Evolutionary conservation across 2,329 filamentous ascomycete species (phyloP).

Genomic region (Didymella segeticola): DNA sequence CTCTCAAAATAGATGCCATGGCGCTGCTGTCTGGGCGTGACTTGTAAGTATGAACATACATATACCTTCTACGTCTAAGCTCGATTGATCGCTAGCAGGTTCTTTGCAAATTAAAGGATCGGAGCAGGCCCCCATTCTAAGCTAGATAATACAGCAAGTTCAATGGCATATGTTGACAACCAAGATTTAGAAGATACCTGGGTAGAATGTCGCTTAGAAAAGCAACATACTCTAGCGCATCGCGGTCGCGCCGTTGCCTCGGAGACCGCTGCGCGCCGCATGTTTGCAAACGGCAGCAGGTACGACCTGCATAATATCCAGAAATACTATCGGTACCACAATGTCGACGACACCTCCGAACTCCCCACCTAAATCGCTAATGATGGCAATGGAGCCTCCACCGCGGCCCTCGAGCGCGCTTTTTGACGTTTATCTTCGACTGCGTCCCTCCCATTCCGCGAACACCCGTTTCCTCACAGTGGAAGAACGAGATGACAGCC

Average conservation of each 20-base stretch:
- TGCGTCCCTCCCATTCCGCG: constrained; percentile 59
- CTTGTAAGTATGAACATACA: no score
- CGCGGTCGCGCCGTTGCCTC: constrained; percentile 8
- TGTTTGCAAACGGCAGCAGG: constrained; percentile 17
- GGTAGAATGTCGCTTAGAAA: no score
- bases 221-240: constrained; percentile 3
- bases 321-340: constrained; percentile 1
- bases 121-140: no score
- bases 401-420: constrained; percentile 59
- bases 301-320: constrained; percentile 14
- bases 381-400: constrained; percentile 47
- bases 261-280: constrained; percentile 1
- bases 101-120: no score
- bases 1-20: no score
- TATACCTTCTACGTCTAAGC: no score
- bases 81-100: no score
- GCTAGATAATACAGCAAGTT: no score
- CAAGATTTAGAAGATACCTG: no score
- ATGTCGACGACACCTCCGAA: constrained; percentile 17
- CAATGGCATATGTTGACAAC: no score
- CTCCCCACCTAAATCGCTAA: constrained; percentile 12
- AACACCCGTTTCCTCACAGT: constrained; percentile 75
- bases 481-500: constrained; percentile 58
- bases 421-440: constrained; percentile 89
- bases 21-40: no score